These are phyloP conservation scores for Euphorbia tirucalli DNA, from an alignment of 345 rosid genomes.

Conservation along the genomic window DNA sequence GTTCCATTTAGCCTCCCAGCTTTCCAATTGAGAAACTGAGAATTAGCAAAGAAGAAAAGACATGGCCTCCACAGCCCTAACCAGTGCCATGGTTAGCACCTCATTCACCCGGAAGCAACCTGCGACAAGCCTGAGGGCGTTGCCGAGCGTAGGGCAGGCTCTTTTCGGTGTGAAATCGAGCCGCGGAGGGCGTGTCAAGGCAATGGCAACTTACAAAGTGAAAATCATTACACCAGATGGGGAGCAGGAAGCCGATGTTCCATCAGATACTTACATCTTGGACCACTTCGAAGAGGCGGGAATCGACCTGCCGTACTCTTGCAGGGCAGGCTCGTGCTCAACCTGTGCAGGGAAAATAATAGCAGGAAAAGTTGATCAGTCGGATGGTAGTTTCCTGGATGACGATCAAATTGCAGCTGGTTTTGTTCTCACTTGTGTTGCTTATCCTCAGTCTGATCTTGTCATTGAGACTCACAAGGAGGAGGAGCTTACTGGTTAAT, in stretches of 20 bases:
- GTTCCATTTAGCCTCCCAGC: no score
- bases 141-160: conserved; percentile 41
- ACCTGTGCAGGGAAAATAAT: conserved; percentile 68
- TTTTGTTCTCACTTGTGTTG: conserved; percentile 79
- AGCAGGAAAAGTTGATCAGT: conserved; percentile 61
- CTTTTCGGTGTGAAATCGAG: conserved; percentile 57
- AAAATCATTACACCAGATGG: conserved; percentile 73
- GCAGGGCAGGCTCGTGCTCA: conserved; percentile 96
- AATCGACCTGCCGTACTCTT: conserved; percentile 76
- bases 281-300: conserved; percentile 72
- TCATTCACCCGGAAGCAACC: conserved; percentile 52
- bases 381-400: conserved; percentile 79
- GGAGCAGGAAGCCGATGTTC: conserved; percentile 45
- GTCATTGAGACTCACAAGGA: conserved; percentile 88
- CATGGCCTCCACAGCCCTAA: conserved; percentile 58
- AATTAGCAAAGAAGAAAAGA: background rate
- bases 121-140: conserved; percentile 38
- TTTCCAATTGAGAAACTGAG: background rate
- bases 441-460: conserved; percentile 53
- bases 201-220: conserved; percentile 76
- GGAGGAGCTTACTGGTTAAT: conserved; percentile 53
- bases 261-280: conserved; percentile 56
- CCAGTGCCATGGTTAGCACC: conserved; percentile 60
- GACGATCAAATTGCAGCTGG: conserved; percentile 65
- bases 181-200: conserved; percentile 49